A percentile compares a stretch with the other conserved stretches of the same genome.
Conservation (phyloP, 2,329 filamentous ascomycete species). For the Nothophoma quercina region DNA sequence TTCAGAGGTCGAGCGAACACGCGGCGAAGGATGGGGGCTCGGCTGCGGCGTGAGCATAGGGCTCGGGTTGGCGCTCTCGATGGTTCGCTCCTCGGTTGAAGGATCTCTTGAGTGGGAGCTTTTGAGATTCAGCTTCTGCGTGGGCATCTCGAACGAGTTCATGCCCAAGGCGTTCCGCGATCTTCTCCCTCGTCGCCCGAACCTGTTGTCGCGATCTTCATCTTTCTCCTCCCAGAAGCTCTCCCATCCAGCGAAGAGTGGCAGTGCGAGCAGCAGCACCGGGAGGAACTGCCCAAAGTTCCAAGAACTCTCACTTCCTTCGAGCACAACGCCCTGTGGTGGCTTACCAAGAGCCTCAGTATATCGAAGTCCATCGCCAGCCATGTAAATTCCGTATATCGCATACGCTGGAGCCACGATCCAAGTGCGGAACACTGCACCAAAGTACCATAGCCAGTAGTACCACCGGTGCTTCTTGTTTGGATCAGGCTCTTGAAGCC, state of each 20-base stretch:
- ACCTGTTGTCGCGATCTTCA: conserved; percentile 30
- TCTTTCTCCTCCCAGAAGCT: conserved; percentile 40
- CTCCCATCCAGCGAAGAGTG: conserved; percentile 44
- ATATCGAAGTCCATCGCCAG: conserved; percentile 24
- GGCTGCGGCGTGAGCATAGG: neutral
- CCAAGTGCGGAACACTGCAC: conserved; percentile 38
- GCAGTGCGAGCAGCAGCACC: conserved; percentile 38
- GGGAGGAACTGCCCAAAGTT: conserved; percentile 44
- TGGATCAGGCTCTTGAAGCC: conserved; percentile 22
- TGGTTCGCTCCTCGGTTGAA: conserved; percentile 23
- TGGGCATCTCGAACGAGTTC: conserved; percentile 3
- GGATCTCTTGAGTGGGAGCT: conserved; percentile 17
- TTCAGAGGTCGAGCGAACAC: neutral
- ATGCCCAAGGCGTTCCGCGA: conserved; percentile 17
- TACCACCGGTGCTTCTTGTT: conserved; percentile 25
- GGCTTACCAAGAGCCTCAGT: conserved; percentile 39
- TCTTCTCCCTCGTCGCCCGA: conserved; percentile 16
- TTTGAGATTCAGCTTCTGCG: conserved; percentile 1
- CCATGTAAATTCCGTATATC: conserved; percentile 41
- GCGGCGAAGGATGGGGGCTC: conserved; percentile 4
- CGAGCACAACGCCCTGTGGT: conserved; percentile 22
- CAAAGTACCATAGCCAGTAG: conserved; percentile 32
- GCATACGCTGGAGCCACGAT: conserved; percentile 40
- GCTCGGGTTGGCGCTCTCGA: conserved; percentile 21
- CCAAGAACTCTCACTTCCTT: conserved; percentile 37